phyloP scores from a whole-genome alignment of 345 rosid species.

The Mangifera indica region DNA sequence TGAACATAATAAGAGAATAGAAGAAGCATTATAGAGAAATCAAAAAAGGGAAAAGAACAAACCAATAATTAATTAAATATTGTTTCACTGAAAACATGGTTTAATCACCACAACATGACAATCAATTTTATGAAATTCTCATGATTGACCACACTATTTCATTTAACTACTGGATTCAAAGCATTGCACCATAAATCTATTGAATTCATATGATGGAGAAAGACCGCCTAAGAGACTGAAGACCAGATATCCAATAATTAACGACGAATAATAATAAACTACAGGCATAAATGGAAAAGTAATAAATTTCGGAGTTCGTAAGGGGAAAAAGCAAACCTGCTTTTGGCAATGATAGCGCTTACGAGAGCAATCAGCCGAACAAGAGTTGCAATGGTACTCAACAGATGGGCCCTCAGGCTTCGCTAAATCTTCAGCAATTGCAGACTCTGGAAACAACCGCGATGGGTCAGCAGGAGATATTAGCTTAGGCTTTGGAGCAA shows the following conservation, averaged over 20 bases:
- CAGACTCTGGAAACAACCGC: conserved; percentile 69
- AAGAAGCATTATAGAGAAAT: conserved; percentile 13
- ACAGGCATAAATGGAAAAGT: too few relatives aligned
- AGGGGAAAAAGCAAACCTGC: conserved; percentile 53
- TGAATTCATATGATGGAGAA: conserved; percentile 1
- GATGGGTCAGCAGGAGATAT: conserved; percentile 53
- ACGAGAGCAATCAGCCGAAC: conserved; percentile 98
- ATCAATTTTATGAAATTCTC: not conserved
- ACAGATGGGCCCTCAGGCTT: conserved; percentile 83
- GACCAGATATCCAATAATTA: not conserved
- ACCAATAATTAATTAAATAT: conserved; percentile 4
- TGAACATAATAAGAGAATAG: conserved; percentile 28
- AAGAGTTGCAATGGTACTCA: conserved; percentile 97
- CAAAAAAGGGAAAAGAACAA: not conserved
- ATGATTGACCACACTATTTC: not conserved
- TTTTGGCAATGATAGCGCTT: conserved; percentile 98
- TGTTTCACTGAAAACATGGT: conserved; percentile 1
- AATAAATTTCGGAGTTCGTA: too few relatives aligned
- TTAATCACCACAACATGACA: conserved; percentile 7
- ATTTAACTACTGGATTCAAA: not conserved
- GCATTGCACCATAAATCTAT: not conserved
- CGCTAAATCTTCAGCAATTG: conserved; percentile 69
- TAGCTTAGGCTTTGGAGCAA: conserved; percentile 45
- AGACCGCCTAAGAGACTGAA: not conserved
- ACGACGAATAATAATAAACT: not conserved